phyloP scores from a whole-genome alignment of 441 rosid species.

The California macrophylla region DNA sequence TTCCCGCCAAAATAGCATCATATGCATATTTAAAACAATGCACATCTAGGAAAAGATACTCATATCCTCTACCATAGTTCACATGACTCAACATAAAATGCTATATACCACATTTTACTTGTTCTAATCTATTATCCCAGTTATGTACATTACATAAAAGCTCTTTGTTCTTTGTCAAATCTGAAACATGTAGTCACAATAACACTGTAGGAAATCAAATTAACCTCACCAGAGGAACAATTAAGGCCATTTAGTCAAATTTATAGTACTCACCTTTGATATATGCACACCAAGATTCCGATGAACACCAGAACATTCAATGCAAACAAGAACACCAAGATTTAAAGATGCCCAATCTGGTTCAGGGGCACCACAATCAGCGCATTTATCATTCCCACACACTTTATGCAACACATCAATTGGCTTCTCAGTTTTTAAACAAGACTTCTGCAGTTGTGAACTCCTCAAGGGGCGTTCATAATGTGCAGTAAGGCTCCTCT shows the following conservation, averaged over 20 bases:
- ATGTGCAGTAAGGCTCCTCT: slow-evolving; percentile 35
- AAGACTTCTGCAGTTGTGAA: slow-evolving; percentile 41
- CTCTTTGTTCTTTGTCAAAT: neutral
- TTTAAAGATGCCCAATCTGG: slow-evolving; percentile 99
- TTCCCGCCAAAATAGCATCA: neutral
- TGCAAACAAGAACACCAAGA: slow-evolving; percentile 87
- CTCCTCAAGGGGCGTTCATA: slow-evolving; percentile 45
- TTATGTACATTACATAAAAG: neutral
- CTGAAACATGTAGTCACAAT: neutral
- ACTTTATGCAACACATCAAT: slow-evolving; percentile 66
- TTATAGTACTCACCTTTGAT: slow-evolving; percentile 53
- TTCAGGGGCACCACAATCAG: slow-evolving; percentile 91
- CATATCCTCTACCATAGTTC: neutral
- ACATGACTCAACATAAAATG: neutral
- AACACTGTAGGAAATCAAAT: neutral
- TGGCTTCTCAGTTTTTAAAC: slow-evolving; percentile 55
- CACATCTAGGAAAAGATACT: neutral
- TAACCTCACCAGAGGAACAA: neutral
- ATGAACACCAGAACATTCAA: slow-evolving; percentile 92
- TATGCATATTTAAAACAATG: neutral
- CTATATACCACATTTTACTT: neutral
- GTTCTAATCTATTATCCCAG: neutral
- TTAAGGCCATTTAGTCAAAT: neutral
- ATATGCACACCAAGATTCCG: slow-evolving; percentile 97
- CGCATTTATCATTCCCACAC: slow-evolving; percentile 80